These are phyloP conservation scores for Fulvia fulva DNA, from an alignment of 2,329 filamentous ascomycete genomes.

Conservation along the genomic window DNA sequence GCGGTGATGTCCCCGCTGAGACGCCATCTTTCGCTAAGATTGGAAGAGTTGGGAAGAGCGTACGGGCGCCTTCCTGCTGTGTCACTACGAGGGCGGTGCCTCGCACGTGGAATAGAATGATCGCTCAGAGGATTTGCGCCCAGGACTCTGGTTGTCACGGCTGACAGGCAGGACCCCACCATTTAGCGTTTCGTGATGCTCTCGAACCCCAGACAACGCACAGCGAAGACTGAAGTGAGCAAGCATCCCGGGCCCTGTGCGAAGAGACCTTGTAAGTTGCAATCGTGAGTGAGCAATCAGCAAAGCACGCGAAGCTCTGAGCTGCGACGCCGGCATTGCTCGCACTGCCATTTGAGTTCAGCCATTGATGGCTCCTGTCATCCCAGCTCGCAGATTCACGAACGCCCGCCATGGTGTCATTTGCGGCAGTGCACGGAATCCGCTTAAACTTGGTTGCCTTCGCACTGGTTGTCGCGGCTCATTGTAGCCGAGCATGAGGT, in stretches of 20 bases:
- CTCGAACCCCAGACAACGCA: too few relatives aligned
- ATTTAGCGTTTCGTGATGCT: too few relatives aligned
- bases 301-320: not conserved
- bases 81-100: too few relatives aligned
- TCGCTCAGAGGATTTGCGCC: too few relatives aligned
- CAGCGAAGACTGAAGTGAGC: too few relatives aligned
- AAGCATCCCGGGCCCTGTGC: not conserved
- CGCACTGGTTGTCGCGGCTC: not conserved
- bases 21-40: too few relatives aligned
- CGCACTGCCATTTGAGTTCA: not conserved
- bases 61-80: too few relatives aligned
- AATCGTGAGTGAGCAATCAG: not conserved
- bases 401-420: not conserved
- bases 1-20: too few relatives aligned
- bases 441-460: slow-evolving; percentile 1
- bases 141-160: too few relatives aligned
- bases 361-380: not conserved
- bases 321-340: not conserved
- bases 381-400: not conserved
- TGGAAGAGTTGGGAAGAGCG: too few relatives aligned
- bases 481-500: not conserved
- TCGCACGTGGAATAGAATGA: too few relatives aligned
- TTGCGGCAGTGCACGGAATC: not conserved
- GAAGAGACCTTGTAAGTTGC: not conserved
- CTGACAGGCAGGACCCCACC: too few relatives aligned